phyloP scores from a whole-genome alignment of 768 basidiomycete species.

The Strobilomyces dryophilus region DNA sequence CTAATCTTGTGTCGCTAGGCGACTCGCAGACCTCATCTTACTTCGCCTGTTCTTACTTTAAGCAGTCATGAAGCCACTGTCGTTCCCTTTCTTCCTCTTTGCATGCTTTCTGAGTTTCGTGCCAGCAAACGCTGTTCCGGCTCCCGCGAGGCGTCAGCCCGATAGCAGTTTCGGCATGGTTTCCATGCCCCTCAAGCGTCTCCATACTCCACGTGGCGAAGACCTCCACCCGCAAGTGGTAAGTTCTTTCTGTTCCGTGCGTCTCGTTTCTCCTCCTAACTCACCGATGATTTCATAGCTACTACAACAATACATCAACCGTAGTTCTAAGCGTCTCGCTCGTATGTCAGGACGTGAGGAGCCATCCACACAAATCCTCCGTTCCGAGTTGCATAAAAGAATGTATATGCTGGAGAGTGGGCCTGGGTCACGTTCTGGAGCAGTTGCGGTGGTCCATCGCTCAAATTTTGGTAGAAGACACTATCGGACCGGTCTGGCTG shows the following conservation, averaged over 20 bases:
- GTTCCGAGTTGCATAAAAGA: constrained; percentile 40
- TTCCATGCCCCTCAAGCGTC: constrained; percentile 40
- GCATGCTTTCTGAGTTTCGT: constrained; percentile 46
- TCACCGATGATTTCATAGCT: constrained; percentile 35
- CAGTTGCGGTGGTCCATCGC: background rate
- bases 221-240: constrained; percentile 43
- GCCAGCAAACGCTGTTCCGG: constrained; percentile 28
- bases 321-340: constrained; percentile 57
- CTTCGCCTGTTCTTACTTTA: background rate
- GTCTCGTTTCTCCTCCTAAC: background rate
- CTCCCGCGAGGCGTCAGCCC: constrained; percentile 8
- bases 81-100: constrained; percentile 48
- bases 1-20: constrained; percentile 9
- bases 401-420: constrained; percentile 34
- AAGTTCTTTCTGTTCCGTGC: constrained; percentile 13
- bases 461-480: constrained; percentile 7
- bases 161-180: constrained; percentile 29
- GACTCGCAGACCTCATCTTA: constrained; percentile 1
- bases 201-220: constrained; percentile 24
- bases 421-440: constrained; percentile 10
- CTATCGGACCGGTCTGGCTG: constrained; percentile 9
- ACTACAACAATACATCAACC: constrained; percentile 70
- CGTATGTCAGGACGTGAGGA: constrained; percentile 59
- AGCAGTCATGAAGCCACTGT: constrained; percentile 49
- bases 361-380: constrained; percentile 47